Conservation (phyloP, 1,284 basidiomycete species). For the Xerocomus nothofagi region DNA sequence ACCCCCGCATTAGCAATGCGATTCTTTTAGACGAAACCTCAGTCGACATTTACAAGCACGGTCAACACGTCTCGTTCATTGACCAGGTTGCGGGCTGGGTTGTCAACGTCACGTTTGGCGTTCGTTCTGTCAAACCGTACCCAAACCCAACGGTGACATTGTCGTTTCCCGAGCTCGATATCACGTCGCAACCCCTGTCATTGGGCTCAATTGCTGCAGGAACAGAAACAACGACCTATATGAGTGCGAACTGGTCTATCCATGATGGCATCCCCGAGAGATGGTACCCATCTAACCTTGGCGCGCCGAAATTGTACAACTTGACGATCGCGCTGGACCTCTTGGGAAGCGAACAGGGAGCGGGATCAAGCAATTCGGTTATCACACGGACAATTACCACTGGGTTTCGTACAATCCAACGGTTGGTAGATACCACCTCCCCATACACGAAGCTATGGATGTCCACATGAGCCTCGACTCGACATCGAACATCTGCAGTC, state of each 20-base stretch:
- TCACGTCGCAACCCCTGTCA: constrained; percentile 34
- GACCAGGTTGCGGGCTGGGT: constrained; percentile 52
- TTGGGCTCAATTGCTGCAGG: constrained; percentile 34
- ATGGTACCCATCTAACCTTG: constrained; percentile 59
- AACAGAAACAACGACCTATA: constrained; percentile 39
- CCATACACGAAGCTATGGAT: constrained; percentile 48
- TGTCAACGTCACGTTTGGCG: constrained; percentile 52
- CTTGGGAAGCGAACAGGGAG: constrained; percentile 2
- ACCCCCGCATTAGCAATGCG: constrained; percentile 27
- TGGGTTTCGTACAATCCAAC: constrained; percentile 58
- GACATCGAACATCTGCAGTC: background rate
- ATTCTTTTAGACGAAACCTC: constrained; percentile 55
- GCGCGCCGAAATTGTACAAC: constrained; percentile 54
- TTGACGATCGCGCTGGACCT: constrained; percentile 38
- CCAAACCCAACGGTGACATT: constrained; percentile 41
- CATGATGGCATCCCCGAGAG: constrained; percentile 47
- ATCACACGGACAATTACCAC: constrained; percentile 43
- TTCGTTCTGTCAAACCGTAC: constrained; percentile 44
- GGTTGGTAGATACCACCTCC: constrained; percentile 51
- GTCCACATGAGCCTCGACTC: background rate
- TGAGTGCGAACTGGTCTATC: constrained; percentile 47
- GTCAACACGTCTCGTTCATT: constrained; percentile 42
- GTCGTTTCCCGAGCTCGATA: constrained; percentile 47
- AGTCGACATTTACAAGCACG: constrained; percentile 54
- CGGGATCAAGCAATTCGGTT: background rate